These are phyloP conservation scores for Globisporangium nodosum DNA, from an alignment of 352 stramenopile genomes.

Conservation along the genomic window DNA sequence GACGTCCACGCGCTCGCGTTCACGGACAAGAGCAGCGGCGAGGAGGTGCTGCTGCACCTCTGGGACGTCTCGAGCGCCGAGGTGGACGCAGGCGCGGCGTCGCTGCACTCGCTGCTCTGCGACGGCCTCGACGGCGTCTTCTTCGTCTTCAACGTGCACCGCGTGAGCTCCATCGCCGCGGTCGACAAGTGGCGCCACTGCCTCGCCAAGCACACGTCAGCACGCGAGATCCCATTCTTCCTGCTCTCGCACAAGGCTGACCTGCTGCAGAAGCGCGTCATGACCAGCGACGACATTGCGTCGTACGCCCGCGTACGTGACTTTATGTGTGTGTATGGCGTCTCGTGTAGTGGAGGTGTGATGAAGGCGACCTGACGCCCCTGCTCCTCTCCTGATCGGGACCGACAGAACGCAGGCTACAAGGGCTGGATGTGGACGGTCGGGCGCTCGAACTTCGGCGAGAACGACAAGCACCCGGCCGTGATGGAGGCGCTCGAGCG, in stretches of 20 bases:
- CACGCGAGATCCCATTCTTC: slow-evolving; percentile 74
- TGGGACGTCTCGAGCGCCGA: slow-evolving; percentile 80
- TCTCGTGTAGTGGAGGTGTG: not conserved
- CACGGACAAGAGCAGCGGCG: slow-evolving; percentile 18
- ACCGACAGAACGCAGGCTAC: slow-evolving; percentile 49
- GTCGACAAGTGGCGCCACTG: slow-evolving; percentile 80
- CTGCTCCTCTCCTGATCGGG: not conserved
- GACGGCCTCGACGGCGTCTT: slow-evolving; percentile 81
- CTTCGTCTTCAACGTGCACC: slow-evolving; percentile 86
- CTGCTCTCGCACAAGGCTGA: slow-evolving; percentile 81
- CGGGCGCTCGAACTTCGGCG: slow-evolving; percentile 60
- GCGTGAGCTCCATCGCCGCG: slow-evolving; percentile 79
- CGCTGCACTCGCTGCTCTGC: slow-evolving; percentile 66
- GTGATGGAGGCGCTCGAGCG: slow-evolving; percentile 68
- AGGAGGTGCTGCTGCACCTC: slow-evolving; percentile 56
- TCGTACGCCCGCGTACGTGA: slow-evolving; percentile 51
- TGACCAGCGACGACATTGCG: slow-evolving; percentile 83
- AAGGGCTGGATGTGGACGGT: slow-evolving; percentile 86
- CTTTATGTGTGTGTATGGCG: not conserved
- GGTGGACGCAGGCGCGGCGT: slow-evolving; percentile 50
- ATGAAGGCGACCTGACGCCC: not conserved
- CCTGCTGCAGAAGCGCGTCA: slow-evolving; percentile 78
- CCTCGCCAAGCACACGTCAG: slow-evolving; percentile 66
- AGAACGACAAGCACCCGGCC: slow-evolving; percentile 76
- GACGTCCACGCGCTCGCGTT: slow-evolving; percentile 56